Conservation (phyloP, 805 yeast species). For the Kodamaea laetipori region DNA sequence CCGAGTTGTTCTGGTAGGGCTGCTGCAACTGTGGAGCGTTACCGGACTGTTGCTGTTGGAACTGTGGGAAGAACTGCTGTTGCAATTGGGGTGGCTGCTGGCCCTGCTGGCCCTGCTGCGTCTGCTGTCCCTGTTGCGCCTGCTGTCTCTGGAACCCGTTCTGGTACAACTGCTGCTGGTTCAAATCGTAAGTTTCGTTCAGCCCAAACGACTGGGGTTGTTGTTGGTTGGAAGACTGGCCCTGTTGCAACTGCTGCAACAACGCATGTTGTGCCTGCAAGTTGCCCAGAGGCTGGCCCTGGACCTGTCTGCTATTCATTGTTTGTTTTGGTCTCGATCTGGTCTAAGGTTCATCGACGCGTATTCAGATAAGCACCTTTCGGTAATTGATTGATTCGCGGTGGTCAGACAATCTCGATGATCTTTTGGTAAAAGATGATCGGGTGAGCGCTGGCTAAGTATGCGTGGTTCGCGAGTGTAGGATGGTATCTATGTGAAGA, state of each 20-base stretch:
- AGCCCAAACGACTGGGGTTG: slow-evolving; percentile 1
- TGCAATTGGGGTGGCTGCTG: slow-evolving; percentile 25
- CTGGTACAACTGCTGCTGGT: slow-evolving; percentile 4
- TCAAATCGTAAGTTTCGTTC: slow-evolving; percentile 1
- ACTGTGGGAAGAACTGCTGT: slow-evolving; percentile 27
- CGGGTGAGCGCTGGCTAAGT: no score
- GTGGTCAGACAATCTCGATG: no score
- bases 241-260: slow-evolving; percentile 43
- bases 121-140: slow-evolving; percentile 14
- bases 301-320: slow-evolving; percentile 18
- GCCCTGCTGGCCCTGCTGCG: slow-evolving; percentile 24
- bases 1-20: slow-evolving; percentile 20
- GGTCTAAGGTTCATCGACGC: slow-evolving; percentile 12
- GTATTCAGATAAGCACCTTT: no score
- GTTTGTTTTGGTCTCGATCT: slow-evolving; percentile 18
- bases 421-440: no score
- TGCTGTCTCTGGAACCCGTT: slow-evolving; percentile 8
- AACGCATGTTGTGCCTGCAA: slow-evolving; percentile 46
- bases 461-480: no score
- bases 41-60: slow-evolving; percentile 21
- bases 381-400: no score
- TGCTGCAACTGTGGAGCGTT: slow-evolving; percentile 21
- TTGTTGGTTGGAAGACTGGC: slow-evolving; percentile 7
- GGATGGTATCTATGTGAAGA: slow-evolving; percentile 13
- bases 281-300: slow-evolving; percentile 32